Base-by-base conservation (phyloP, 2,329 filamentous ascomycete genomes). In the Colletotrichum lupini region DNA sequence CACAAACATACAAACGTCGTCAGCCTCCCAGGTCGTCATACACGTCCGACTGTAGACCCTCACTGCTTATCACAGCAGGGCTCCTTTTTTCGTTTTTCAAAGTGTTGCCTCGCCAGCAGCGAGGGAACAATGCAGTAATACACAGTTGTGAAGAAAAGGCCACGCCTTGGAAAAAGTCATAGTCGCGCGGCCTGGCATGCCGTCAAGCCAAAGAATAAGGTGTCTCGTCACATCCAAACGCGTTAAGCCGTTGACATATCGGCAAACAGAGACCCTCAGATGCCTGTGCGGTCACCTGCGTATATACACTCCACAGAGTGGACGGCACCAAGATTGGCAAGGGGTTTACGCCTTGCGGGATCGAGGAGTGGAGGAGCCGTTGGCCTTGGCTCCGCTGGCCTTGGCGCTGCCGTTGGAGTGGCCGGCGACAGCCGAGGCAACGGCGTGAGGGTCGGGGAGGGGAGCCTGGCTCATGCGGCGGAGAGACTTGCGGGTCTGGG, bases 401-500 rank as follows among this genome's bases (percentile, higher is more conserved):
- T 85, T 88, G 84, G 88, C 85, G 79, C 83, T 81, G 82, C 87
- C 84, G 81, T 87, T 85, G 83, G 86, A 82, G 73, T 87, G 86
- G 72, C 90, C 88, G 67, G 92, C 76, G 79, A 74, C 81, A 80
- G 78, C 84, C 81, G 79, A 86, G 53, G 87, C 85, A 80, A 94
- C 89, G 80, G 92, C 89, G 82, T 94, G 93, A 86, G 95, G 95
- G 82, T 97, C 95, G 78, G 96, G 94, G 64, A 97, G 87, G 77
- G 89, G 89, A 65, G 90, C 89, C 82, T 91, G 89, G 78, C 87
- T 89, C 89, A 92, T 92, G 77, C 89, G 88, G 75, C 90, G 89
- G 75, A 92, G 87, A 52, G 89, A 89, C 88, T 96, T 97, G 84
- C 94, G 95, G 80, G 94, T 94, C 79, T 89, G 88, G 74, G 89